A percentile compares a stretch with the other conserved stretches of the same genome.
Conservation (phyloP, 1,139 yeast genomes). For the Zygoascus sp. region DNA sequence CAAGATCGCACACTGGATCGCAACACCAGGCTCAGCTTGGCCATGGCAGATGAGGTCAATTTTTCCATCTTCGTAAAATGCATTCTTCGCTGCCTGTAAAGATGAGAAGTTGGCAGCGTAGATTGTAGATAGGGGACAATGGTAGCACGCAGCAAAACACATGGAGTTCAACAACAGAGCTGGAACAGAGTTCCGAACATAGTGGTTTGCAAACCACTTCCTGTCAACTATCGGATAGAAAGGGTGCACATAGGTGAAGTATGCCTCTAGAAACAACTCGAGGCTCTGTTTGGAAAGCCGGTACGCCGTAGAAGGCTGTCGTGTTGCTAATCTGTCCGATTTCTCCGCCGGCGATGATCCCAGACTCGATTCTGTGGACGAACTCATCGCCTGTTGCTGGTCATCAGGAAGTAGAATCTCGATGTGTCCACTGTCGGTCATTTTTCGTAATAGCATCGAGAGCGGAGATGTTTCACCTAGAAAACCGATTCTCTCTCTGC, state of each 20-base stretch:
- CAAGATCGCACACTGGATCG: slow-evolving; percentile 15
- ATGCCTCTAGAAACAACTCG: slow-evolving; percentile 13
- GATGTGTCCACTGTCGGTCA: slow-evolving; percentile 18
- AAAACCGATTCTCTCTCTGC: slow-evolving; percentile 15
- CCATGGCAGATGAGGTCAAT: slow-evolving; percentile 12
- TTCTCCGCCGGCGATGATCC: slow-evolving; percentile 4
- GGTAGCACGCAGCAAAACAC: slow-evolving; percentile 20
- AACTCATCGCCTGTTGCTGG: not conserved
- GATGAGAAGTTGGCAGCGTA: slow-evolving; percentile 14
- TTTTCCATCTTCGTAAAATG: slow-evolving; percentile 16
- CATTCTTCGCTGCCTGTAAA: slow-evolving; percentile 14
- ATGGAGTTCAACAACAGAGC: slow-evolving; percentile 16
- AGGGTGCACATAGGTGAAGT: slow-evolving; percentile 18
- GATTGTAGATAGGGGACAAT: slow-evolving; percentile 16
- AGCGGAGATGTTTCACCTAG: slow-evolving; percentile 19
- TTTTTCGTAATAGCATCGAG: slow-evolving; percentile 15
- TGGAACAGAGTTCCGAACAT: slow-evolving; percentile 10
- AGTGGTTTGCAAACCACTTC: slow-evolving; percentile 17
- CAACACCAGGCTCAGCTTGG: slow-evolving; percentile 15
- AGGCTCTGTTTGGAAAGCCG: slow-evolving; percentile 12
- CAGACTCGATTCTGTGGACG: slow-evolving; percentile 7
- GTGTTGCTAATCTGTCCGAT: not conserved
- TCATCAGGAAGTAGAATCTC: slow-evolving; percentile 8
- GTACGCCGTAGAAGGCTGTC: not conserved
- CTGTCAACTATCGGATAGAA: slow-evolving; percentile 19